Conservation (phyloP, 2,329 filamentous ascomycete genomes). For the Periconia sp. region DNA sequence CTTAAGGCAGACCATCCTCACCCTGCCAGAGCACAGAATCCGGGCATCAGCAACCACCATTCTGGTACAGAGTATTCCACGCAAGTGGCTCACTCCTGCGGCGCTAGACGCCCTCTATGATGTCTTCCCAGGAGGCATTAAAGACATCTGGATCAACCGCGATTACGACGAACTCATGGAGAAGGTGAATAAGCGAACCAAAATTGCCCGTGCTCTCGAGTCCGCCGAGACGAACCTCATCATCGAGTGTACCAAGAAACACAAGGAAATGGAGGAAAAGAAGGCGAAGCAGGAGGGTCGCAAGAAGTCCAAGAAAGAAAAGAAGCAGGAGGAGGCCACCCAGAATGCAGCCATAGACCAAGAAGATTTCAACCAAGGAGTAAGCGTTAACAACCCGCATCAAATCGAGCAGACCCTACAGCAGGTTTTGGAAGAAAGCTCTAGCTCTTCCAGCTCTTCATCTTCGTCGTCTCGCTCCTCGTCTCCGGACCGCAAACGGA, state of each 20-base stretch:
- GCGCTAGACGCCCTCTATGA: slow-evolving; percentile 86
- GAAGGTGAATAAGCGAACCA: slow-evolving; percentile 79
- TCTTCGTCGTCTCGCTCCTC: slow-evolving; percentile 38
- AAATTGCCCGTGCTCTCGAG: slow-evolving; percentile 76
- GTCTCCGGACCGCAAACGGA: slow-evolving; percentile 38
- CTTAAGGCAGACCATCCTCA: slow-evolving; percentile 91
- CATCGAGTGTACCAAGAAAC: slow-evolving; percentile 76
- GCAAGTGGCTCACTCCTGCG: slow-evolving; percentile 86
- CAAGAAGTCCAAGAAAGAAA: slow-evolving; percentile 57
- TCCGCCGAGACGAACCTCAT: slow-evolving; percentile 84
- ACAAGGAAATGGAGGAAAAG: slow-evolving; percentile 70
- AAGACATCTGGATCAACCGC: slow-evolving; percentile 96
- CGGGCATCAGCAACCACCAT: slow-evolving; percentile 95
- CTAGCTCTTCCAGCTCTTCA: slow-evolving; percentile 36
- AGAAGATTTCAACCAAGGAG: slow-evolving; percentile 59
- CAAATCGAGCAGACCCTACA: slow-evolving; percentile 59
- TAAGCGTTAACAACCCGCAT: slow-evolving; percentile 64
- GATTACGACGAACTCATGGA: slow-evolving; percentile 83
- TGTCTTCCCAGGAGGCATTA: slow-evolving; percentile 92
- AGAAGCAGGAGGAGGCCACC: slow-evolving; percentile 68
- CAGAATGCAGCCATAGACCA: slow-evolving; percentile 61
- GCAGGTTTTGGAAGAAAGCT: slow-evolving; percentile 48
- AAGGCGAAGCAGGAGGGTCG: slow-evolving; percentile 70
- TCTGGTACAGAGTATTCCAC: slow-evolving; percentile 86
- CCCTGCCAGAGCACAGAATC: slow-evolving; percentile 91